Evolutionary conservation across 805 yeast species (phyloP), one percentile per base, ranked within the genome.

Genomic region (Komagataella ulmi): DNA sequence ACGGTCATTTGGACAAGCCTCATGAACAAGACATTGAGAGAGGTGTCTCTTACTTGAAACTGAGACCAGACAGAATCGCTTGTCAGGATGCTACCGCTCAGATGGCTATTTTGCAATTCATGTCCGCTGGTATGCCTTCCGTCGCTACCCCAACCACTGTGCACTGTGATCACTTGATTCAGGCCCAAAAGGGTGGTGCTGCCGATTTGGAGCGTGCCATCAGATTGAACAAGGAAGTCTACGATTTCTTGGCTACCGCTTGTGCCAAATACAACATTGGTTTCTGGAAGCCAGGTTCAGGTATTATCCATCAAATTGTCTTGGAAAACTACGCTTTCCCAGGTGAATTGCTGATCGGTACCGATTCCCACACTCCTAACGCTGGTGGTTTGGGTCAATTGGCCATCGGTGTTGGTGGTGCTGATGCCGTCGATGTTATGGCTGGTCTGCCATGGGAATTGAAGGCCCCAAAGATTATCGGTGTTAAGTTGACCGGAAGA

Each of bases 61-160:
- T 93, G 61, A 81, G 86, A 66, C 99, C 99, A 21, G 99, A 93
- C 66, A 81, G 99, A 67, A 98, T 93, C 49, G 99, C 99, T 24
- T 91, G 95, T 95, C 99, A 93, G 75, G 99, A 93, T 75, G 99
- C 99, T n/a, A 87, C 97, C 36, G 99, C 99, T 17, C 99, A 93
- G 72, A 93, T 91, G 88, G 99, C 99, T n/a, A 75, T 93, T 59
- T 74, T 93, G 60, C 99, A 93, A 72, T 93, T 93, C 73, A 93
- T 93, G 96, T 88, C 97, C 51, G 91, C 97, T 57, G 95, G 96
- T 44, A 80, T 91, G 79, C 74, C 85, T 50, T 68, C 79, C 44
- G 91, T 96, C 17, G 85, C 86, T 6, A 96, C 95, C 7, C 99
- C 99, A 44, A 91, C 88, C 17, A 87, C 97, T 6, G 91, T 93